A percentile compares a stretch with the other conserved stretches of the same genome.
These are phyloP conservation scores for Oryza punctata DNA, from an alignment of 176 grass and related monocot genomes.

Conservation along the genomic window DNA sequence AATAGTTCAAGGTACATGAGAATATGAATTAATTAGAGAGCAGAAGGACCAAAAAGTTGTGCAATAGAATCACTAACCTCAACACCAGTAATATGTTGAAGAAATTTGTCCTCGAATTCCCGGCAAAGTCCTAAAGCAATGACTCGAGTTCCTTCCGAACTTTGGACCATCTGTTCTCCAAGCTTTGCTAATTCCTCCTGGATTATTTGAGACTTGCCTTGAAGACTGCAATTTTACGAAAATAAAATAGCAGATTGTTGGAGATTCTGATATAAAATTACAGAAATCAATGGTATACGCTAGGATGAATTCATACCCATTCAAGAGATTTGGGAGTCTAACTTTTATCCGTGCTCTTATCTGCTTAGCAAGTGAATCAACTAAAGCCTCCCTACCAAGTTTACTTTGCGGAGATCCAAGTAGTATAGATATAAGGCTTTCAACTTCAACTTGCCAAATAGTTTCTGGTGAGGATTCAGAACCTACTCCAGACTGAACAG, in stretches of 20 bases:
- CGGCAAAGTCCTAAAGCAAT: constrained; percentile 88
- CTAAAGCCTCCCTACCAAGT: constrained; percentile 73
- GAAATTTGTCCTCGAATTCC: constrained; percentile 86
- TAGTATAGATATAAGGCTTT: constrained; percentile 75
- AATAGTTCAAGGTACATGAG: neutral
- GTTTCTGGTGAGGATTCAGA: constrained; percentile 73
- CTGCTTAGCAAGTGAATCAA: constrained; percentile 81
- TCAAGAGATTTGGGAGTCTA: constrained; percentile 70
- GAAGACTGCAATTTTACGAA: constrained; percentile 49
- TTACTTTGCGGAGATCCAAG: constrained; percentile 63
- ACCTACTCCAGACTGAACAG: constrained; percentile 54
- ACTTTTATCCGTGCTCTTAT: constrained; percentile 63
- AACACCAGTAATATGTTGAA: constrained; percentile 60
- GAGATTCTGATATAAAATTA: constrained; percentile 27
- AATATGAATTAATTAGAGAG: constrained; percentile 15
- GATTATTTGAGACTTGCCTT: constrained; percentile 80
- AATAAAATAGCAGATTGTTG: neutral
- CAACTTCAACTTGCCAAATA: constrained; percentile 70
- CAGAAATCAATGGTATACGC: constrained; percentile 5
- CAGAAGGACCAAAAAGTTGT: neutral
- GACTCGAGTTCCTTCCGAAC: constrained; percentile 75
- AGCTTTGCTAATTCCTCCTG: constrained; percentile 83
- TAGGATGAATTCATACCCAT: constrained; percentile 51
- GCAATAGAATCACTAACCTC: constrained; percentile 63
- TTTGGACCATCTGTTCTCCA: constrained; percentile 78